Evolutionary conservation across 495 filamentous ascomycete genomes (phyloP).

Genomic region (Lophiostoma macrostomum): DNA sequence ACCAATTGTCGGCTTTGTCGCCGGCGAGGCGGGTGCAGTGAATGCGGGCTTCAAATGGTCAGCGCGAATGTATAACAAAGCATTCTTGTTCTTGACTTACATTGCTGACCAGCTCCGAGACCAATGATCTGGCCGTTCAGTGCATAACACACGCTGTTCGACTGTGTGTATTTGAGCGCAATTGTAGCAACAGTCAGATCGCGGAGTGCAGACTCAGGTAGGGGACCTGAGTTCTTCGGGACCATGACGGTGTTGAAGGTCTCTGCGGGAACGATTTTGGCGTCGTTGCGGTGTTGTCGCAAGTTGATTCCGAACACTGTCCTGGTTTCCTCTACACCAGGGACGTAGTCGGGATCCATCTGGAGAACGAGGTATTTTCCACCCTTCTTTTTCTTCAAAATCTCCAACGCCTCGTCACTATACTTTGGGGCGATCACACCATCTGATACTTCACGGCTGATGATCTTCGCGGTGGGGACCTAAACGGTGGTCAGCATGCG

Average conservation of each 20-base stretch:
- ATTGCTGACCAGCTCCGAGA: slow-evolving; percentile 93
- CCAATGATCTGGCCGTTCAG: slow-evolving; percentile 92
- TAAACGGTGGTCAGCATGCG: not conserved
- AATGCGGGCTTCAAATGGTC: slow-evolving; percentile 56
- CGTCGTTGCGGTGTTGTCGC: slow-evolving; percentile 86
- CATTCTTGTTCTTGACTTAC: slow-evolving; percentile 31
- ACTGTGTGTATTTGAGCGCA: slow-evolving; percentile 95
- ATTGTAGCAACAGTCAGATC: slow-evolving; percentile 96
- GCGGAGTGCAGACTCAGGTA: slow-evolving; percentile 77
- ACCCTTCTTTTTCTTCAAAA: slow-evolving; percentile 96
- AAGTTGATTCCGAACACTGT: slow-evolving; percentile 86
- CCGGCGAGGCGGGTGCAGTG: slow-evolving; percentile 98
- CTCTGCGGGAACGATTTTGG: slow-evolving; percentile 73
- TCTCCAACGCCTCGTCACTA: slow-evolving; percentile 76
- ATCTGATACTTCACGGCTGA: slow-evolving; percentile 95
- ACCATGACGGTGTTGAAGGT: slow-evolving; percentile 82
- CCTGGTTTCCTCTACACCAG: slow-evolving; percentile 68
- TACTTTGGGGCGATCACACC: slow-evolving; percentile 92
- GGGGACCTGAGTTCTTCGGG: slow-evolving; percentile 67
- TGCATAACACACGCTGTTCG: slow-evolving; percentile 97
- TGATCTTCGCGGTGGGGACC: slow-evolving; percentile 86
- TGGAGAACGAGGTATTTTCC: slow-evolving; percentile 94
- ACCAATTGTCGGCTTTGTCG: slow-evolving; percentile 99
- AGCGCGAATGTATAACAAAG: not conserved
- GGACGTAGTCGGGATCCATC: slow-evolving; percentile 86